These are phyloP conservation scores for Ceratocystiopsis brevicomis DNA, from an alignment of 2,329 filamentous ascomycete genomes.

Conservation along the genomic window DNA sequence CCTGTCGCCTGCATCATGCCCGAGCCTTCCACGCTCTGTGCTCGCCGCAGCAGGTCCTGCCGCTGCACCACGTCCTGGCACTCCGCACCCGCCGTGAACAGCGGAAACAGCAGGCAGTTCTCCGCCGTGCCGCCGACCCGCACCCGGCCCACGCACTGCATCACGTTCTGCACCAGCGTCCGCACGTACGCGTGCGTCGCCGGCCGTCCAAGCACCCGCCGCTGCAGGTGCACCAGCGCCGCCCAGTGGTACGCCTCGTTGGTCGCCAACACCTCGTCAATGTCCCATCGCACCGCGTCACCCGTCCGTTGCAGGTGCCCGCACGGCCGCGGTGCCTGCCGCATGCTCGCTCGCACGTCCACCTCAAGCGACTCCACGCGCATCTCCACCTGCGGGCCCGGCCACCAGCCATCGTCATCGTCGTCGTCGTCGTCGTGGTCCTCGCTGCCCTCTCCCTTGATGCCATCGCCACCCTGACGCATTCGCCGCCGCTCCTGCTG, in stretches of 20 bases:
- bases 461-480: not conserved
- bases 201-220: conserved; percentile 48
- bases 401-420: conserved; percentile 27
- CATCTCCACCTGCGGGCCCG: conserved; percentile 30
- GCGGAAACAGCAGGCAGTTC: conserved; percentile 56
- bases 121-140: conserved; percentile 50
- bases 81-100: conserved; percentile 71
- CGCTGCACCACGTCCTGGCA: conserved; percentile 36
- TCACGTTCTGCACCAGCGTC: conserved; percentile 41
- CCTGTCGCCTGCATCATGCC: conserved; percentile 57
- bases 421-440: not conserved
- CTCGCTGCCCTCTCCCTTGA: no score
- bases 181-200: conserved; percentile 41
- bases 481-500: not conserved
- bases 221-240: conserved; percentile 55
- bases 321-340: conserved; percentile 22
- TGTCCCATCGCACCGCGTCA: conserved; percentile 37
- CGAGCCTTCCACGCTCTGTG: conserved; percentile 49
- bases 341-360: conserved; percentile 40
- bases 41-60: conserved; percentile 41
- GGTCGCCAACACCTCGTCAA: conserved; percentile 46
- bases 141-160: conserved; percentile 42
- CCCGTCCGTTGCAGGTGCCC: conserved; percentile 27
- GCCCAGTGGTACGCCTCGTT: conserved; percentile 70
- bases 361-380: conserved; percentile 40